These are phyloP conservation scores for Kurtzmaniella quercitrusa DNA, from an alignment of 1,139 yeast genomes.

Conservation along the genomic window DNA sequence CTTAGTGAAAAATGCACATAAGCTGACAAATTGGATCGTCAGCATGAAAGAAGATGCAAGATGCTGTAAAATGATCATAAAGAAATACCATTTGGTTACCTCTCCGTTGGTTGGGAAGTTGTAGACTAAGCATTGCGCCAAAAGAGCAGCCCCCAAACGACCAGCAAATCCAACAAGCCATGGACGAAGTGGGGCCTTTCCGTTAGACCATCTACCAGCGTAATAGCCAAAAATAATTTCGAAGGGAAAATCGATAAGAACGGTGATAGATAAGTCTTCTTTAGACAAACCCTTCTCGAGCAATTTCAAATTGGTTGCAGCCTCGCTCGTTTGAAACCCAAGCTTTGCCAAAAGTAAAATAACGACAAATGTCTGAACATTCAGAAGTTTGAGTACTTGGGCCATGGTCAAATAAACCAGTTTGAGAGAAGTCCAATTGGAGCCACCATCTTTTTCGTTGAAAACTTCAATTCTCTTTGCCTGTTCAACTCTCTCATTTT, in stretches of 20 bases:
- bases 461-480: slow-evolving; percentile 21
- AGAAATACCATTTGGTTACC: slow-evolving; percentile 48
- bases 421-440: slow-evolving; percentile 25
- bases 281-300: slow-evolving; percentile 91
- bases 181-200: slow-evolving; percentile 68
- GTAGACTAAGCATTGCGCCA: slow-evolving; percentile 73
- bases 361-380: slow-evolving; percentile 69
- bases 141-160: slow-evolving; percentile 65
- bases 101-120: slow-evolving; percentile 63
- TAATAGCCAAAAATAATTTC: slow-evolving; percentile 93
- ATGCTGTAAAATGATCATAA: slow-evolving; percentile 75
- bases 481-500: slow-evolving; percentile 38
- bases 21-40: slow-evolving; percentile 90
- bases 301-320: slow-evolving; percentile 87
- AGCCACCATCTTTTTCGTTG: slow-evolving; percentile 21
- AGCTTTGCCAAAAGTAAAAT: slow-evolving; percentile 79
- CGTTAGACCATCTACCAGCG: slow-evolving; percentile 92
- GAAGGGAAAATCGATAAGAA: slow-evolving; percentile 91
- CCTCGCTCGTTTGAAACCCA: slow-evolving; percentile 95
- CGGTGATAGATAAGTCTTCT: slow-evolving; percentile 91
- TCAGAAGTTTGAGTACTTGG: slow-evolving; percentile 68
- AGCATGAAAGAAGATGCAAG: slow-evolving; percentile 87
- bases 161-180: slow-evolving; percentile 94
- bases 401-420: slow-evolving; percentile 74
- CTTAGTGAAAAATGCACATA: slow-evolving; percentile 91